Conservation (phyloP, 331 rosid genomes). For the Ulmus americana region DNA sequence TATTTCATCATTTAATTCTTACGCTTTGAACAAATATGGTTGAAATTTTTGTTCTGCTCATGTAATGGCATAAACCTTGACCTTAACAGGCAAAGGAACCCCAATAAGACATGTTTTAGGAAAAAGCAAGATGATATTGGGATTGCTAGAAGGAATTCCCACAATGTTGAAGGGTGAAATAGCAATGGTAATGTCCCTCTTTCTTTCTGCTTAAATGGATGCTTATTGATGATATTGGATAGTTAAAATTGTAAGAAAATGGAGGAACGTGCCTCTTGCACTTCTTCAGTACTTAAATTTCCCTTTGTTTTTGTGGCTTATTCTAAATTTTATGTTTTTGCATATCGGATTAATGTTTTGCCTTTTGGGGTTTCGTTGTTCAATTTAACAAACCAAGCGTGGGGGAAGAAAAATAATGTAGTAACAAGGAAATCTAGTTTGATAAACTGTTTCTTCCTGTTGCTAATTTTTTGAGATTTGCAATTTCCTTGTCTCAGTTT, state of each 20-base stretch:
- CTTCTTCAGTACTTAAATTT: neutral
- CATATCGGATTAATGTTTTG: neutral
- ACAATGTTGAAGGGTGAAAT: slow-evolving; percentile 93
- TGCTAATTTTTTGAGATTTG: slow-evolving; percentile 7
- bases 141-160: slow-evolving; percentile 92
- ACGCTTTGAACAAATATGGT: slow-evolving; percentile 3
- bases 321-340: neutral
- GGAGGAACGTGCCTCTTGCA: too few species aligned
- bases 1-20: neutral
- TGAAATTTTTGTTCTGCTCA: slow-evolving; percentile 8
- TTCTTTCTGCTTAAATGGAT: slow-evolving; percentile 4
- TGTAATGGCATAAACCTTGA: slow-evolving; percentile 15
- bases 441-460: slow-evolving; percentile 1
- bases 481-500: slow-evolving; percentile 47
- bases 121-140: slow-evolving; percentile 84
- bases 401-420: neutral
- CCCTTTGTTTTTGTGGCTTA: neutral
- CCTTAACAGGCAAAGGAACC: slow-evolving; percentile 57
- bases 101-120: slow-evolving; percentile 76
- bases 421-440: neutral
- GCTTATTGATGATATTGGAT: neutral
- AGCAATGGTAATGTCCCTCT: slow-evolving; percentile 61
- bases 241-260: neutral
- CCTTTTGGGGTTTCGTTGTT: neutral
- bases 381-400: neutral